phyloP scores from a whole-genome alignment of 1,284 basidiomycete species.

The Prillingera fragicola region DNA sequence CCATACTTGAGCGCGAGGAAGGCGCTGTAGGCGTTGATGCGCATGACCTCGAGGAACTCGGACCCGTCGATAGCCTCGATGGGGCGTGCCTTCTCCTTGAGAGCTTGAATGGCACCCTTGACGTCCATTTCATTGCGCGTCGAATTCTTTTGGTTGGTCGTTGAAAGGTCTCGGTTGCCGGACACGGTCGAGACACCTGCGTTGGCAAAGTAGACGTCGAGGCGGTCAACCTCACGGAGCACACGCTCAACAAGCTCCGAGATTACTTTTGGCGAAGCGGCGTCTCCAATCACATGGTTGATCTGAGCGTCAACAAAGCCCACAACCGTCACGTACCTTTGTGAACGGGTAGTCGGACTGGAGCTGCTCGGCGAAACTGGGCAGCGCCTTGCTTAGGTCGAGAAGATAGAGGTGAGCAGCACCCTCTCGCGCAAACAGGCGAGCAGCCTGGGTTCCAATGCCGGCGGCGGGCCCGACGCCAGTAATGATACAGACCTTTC shows the following conservation, averaged over 20 bases:
- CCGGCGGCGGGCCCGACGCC: conserved; percentile 77
- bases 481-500: conserved; percentile 85
- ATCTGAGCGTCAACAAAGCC: conserved; percentile 6
- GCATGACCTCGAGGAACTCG: conserved; percentile 67
- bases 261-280: conserved; percentile 71
- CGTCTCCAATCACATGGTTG: conserved; percentile 64
- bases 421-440: conserved; percentile 51
- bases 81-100: background rate
- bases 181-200: conserved; percentile 55
- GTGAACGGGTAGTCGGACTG: conserved; percentile 66
- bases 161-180: too few relatives aligned
- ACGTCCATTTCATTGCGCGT: too few relatives aligned
- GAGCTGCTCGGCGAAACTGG: conserved; percentile 64
- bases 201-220: conserved; percentile 94
- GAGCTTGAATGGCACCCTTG: too few relatives aligned
- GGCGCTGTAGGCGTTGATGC: conserved; percentile 70
- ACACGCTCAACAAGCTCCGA: conserved; percentile 64
- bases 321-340: conserved; percentile 55
- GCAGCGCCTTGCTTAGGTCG: conserved; percentile 67
- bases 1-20: conserved; percentile 88
- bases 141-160: too few relatives aligned
- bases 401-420: conserved; percentile 77
- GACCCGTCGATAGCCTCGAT: conserved; percentile 46
- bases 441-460: conserved; percentile 54
- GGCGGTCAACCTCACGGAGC: conserved; percentile 68